Conservation (phyloP, 1,284 basidiomycete species). For the Ceratobasidium theobromae region DNA sequence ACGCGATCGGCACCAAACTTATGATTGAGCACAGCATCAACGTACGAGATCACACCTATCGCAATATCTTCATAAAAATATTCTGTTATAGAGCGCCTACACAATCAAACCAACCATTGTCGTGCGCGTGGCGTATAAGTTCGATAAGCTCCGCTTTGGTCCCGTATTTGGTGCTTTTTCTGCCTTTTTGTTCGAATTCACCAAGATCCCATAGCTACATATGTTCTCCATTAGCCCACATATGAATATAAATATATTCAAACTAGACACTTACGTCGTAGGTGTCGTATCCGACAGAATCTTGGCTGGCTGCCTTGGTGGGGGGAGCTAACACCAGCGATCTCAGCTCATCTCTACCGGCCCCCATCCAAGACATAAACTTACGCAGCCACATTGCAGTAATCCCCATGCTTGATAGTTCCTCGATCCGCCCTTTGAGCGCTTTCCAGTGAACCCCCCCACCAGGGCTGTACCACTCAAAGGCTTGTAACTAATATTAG, state of each 20-base stretch:
- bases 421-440: constrained; percentile 46
- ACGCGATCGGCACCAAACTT: constrained; percentile 53
- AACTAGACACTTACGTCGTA: constrained; percentile 48
- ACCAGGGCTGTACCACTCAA: constrained; percentile 48
- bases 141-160: constrained; percentile 55
- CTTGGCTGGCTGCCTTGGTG: constrained; percentile 44
- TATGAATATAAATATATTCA: neutral
- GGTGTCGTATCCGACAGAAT: constrained; percentile 50
- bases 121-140: constrained; percentile 47
- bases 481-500: constrained; percentile 43
- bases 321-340: constrained; percentile 40
- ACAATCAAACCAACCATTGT: constrained; percentile 43
- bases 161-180: constrained; percentile 56
- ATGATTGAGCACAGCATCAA: constrained; percentile 44
- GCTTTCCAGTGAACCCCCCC: constrained; percentile 53
- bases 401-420: constrained; percentile 54
- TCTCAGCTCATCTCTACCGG: neutral
- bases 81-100: constrained; percentile 38
- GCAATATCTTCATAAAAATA: neutral
- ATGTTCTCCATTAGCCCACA: neutral
- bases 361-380: constrained; percentile 38
- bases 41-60: constrained; percentile 41
- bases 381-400: constrained; percentile 56
- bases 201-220: constrained; percentile 47
- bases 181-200: constrained; percentile 58